phyloP scores from a whole-genome alignment of 2,329 filamentous ascomycete species.

The Daldinia sp. region DNA sequence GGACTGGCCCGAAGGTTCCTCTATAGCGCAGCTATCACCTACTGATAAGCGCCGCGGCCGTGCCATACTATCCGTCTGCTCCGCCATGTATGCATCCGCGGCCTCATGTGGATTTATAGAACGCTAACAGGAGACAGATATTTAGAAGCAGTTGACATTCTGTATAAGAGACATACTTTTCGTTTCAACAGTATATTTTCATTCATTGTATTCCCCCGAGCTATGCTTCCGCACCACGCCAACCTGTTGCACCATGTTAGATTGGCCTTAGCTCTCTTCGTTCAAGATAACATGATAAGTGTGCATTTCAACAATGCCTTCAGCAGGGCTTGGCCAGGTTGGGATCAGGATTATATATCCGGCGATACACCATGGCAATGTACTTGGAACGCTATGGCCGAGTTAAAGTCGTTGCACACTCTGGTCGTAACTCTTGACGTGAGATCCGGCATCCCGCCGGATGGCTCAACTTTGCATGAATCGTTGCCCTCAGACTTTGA shows the following conservation, averaged over 20 bases:
- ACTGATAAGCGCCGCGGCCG: not conserved
- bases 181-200: not conserved
- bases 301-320: not conserved
- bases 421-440: not conserved
- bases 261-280: not conserved
- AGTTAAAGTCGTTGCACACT: not conserved
- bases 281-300: not conserved
- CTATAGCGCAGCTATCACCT: not conserved
- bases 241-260: not conserved
- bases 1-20: not conserved
- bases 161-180: not conserved
- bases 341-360: not conserved
- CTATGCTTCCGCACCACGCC: constrained; percentile 1
- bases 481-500: not conserved
- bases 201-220: not conserved
- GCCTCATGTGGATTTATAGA: not conserved
- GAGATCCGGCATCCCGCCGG: too few species aligned
- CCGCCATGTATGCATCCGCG: not conserved
- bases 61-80: not conserved
- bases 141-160: constrained; percentile 2
- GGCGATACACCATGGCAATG: not conserved
- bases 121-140: not conserved
- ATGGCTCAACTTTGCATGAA: not conserved
- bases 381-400: not conserved
- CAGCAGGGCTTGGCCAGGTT: constrained; percentile 1